Evolutionary conservation across 1,139 yeast species (phyloP), one percentile per base, ranked within the genome.

Genomic region (Diutina neorugosa): DNA sequence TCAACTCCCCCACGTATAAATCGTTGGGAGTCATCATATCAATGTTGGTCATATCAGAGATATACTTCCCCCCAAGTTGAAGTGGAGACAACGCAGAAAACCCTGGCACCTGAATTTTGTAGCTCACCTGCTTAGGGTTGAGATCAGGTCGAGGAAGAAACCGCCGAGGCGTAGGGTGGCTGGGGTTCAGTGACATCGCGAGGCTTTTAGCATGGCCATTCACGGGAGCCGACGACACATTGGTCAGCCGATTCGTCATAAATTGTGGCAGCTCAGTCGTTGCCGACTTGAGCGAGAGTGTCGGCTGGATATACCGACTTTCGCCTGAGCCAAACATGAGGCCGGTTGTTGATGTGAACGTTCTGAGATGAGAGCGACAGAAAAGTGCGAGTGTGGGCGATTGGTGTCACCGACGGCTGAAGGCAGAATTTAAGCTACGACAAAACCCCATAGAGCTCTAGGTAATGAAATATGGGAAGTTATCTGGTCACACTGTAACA

Each of bases 11-110:
- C 31, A 71, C 70, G 58, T 71, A 74, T 54, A 75, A 63, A 58
- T 75, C 79, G 8, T 69, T 66, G 2, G 80, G 80, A 16, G 73
- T 68, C 69, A 69, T 70, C 43, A 76, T 69, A 58, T 75, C 80
- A 53, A 74, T 72, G 55, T 70, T 71, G 59, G 69, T 72, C 59
- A 74, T 65, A 58, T 74, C 77, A 23, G 74, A 63, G 57, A 75
- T 72, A 61, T 73, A 74, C 60, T 73, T 74, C 53, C 68, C 66
- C 4, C 77, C 76, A 57, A 75, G 63, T 58, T 70, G 68, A 52
- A 73, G 65, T 9, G 79, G 80, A 19, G 76, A 67, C 56, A 74
- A 65, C 53, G 66, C 71, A 53, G 74, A 68, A 58, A 74, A 74
- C 61, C 72, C 73, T 48, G 78, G 75, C 23, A 75, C 70, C 54